These are phyloP conservation scores for Colletotrichum tofieldiae DNA, from an alignment of 2,329 filamentous ascomycete species.

Conservation along the genomic window DNA sequence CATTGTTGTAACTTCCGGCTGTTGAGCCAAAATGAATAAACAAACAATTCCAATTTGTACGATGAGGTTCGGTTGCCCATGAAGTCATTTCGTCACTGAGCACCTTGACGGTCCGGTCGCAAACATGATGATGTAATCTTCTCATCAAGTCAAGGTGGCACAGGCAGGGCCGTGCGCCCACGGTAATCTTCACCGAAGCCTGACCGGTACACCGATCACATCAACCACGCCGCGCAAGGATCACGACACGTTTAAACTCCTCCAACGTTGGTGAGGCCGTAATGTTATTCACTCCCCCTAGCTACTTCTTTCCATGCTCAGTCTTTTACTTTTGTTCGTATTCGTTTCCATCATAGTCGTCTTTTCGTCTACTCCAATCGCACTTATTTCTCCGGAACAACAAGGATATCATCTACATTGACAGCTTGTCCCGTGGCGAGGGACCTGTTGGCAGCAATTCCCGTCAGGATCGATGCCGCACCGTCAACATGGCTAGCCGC, in stretches of 20 bases:
- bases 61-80: not conserved
- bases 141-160: not conserved
- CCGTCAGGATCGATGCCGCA: constrained; percentile 71
- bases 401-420: constrained; percentile 67
- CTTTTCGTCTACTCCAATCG: not conserved
- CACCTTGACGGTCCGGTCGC: no score
- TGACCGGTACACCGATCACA: not conserved
- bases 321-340: not conserved
- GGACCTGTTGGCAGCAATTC: constrained; percentile 72
- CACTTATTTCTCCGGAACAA: constrained; percentile 47
- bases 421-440: constrained; percentile 71
- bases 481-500: constrained; percentile 73
- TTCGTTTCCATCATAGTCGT: not conserved
- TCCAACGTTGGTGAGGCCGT: not conserved
- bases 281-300: not conserved
- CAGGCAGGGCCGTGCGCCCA: not conserved
- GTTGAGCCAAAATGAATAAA: not conserved
- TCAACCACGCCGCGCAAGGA: not conserved
- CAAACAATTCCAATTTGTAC: not conserved
- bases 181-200: not conserved
- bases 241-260: not conserved
- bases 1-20: not conserved
- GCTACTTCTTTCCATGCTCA: not conserved
- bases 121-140: not conserved
- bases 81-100: not conserved